These are phyloP conservation scores for Macrocystidia cucumis DNA, from an alignment of 1,284 basidiomycete species.

Conservation along the genomic window DNA sequence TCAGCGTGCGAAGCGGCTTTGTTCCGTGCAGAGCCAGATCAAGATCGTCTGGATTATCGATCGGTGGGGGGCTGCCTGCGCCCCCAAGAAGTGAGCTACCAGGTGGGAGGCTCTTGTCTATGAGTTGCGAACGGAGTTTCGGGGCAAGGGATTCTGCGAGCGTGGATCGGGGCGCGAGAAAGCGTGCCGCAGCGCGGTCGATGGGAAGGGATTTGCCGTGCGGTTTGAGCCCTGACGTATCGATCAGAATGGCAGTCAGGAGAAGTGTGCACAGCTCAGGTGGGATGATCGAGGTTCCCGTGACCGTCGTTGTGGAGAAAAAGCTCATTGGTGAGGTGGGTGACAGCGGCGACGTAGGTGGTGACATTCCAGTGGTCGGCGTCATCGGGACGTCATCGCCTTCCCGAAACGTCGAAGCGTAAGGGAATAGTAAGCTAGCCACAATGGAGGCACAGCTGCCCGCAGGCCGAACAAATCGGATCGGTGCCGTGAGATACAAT, in stretches of 20 bases:
- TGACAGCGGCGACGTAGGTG: too few species aligned
- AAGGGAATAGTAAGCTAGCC: constrained; percentile 1
- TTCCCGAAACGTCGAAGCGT: constrained; percentile 13
- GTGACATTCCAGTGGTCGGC: too few species aligned
- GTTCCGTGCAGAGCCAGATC: constrained; percentile 17
- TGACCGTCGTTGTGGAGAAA: too few species aligned
- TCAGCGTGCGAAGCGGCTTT: constrained; percentile 38
- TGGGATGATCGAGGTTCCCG: too few species aligned
- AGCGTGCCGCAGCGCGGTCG: constrained; percentile 55
- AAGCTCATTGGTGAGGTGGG: too few species aligned
- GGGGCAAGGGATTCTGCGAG: constrained; percentile 18
- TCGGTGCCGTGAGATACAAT: constrained; percentile 54
- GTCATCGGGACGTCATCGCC: constrained; percentile 9
- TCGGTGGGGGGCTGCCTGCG: background rate
- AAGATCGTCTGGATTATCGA: constrained; percentile 3
- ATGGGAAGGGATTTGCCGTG: constrained; percentile 63
- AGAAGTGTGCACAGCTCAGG: constrained; percentile 72
- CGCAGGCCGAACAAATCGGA: constrained; percentile 58
- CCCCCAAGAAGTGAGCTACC: constrained; percentile 2
- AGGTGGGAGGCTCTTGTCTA: constrained; percentile 13
- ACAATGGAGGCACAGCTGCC: constrained; percentile 77
- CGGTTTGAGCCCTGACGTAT: constrained; percentile 72
- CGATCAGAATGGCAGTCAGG: constrained; percentile 73
- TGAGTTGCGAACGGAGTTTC: constrained; percentile 14
- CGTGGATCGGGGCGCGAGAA: constrained; percentile 45